phyloP scores from a whole-genome alignment of 495 filamentous ascomycete genomes.

The Neurospora cerealis region DNA sequence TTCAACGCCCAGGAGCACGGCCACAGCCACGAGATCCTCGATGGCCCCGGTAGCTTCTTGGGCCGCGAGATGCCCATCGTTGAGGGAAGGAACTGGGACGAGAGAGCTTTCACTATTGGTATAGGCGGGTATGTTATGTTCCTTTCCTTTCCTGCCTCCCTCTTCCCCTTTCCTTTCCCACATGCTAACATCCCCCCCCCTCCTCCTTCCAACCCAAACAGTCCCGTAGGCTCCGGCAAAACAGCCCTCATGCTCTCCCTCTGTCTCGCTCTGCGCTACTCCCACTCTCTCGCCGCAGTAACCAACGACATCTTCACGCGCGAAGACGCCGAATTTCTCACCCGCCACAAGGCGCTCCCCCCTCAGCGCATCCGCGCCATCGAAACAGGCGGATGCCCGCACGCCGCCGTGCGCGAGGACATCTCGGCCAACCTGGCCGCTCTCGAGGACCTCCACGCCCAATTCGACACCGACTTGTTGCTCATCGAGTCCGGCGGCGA shows the following conservation, averaged over 20 bases:
- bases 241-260: conserved; percentile 91
- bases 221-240: conserved; percentile 94
- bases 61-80: conserved; percentile 90
- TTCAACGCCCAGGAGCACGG: conserved; percentile 69
- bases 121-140: conserved; percentile 77
- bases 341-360: conserved; percentile 72
- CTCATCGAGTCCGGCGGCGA: conserved; percentile 94
- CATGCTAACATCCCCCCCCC: neutral
- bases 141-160: neutral
- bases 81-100: conserved; percentile 78
- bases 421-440: conserved; percentile 88
- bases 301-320: conserved; percentile 99
- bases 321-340: conserved; percentile 96
- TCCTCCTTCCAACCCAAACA: conserved; percentile 19
- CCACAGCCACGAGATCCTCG: conserved; percentile 91
- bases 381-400: conserved; percentile 94
- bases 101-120: conserved; percentile 87
- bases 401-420: conserved; percentile 96
- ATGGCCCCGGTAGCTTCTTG: conserved; percentile 82
- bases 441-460: conserved; percentile 71
- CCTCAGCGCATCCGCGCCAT: conserved; percentile 81
- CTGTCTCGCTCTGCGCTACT: conserved; percentile 64
- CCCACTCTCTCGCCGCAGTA: conserved; percentile 83
- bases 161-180: conserved; percentile 7
- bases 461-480: conserved; percentile 64